Evolutionary conservation across 164 flowering plant genomes (phyloP).

Genomic region (Liquidambar formosana): DNA sequence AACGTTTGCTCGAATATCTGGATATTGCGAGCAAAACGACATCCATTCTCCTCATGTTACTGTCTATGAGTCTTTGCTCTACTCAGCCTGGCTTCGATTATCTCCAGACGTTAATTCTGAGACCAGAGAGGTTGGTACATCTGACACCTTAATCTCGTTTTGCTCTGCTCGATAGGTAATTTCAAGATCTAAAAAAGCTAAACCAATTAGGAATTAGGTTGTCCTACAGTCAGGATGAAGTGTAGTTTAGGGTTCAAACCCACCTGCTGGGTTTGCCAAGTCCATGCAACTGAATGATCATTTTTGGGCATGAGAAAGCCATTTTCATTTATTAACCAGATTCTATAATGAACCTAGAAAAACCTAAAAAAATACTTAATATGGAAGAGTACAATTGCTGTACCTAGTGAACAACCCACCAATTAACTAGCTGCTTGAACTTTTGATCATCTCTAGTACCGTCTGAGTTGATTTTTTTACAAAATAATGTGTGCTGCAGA

Average conservation of each 20-base stretch:
- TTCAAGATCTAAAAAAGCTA: no score
- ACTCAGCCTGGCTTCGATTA: slow-evolving; percentile 66
- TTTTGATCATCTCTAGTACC: not conserved
- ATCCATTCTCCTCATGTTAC: slow-evolving; percentile 69
- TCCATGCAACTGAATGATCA: no score
- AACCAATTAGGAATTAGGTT: no score
- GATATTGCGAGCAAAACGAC: slow-evolving; percentile 63
- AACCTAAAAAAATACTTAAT: no score
- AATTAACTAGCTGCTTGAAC: not conserved
- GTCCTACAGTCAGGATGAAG: no score
- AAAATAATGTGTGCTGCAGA: slow-evolving; percentile 27
- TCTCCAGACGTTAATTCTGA: slow-evolving; percentile 31
- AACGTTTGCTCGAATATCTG: slow-evolving; percentile 61
- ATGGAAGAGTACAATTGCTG: no score
- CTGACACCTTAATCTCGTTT: not conserved
- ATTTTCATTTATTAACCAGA: no score
- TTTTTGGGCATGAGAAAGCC: no score
- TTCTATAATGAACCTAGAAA: no score
- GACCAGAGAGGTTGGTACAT: slow-evolving; percentile 39
- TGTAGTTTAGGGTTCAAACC: no score
- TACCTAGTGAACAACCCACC: no score
- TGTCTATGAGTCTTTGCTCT: slow-evolving; percentile 56
- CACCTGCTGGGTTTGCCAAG: no score
- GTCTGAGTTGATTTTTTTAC: not conserved
- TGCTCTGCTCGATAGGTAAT: not conserved